Conservation (phyloP, 495 filamentous ascomycete species). For the Cladorrhinum samala region DNA sequence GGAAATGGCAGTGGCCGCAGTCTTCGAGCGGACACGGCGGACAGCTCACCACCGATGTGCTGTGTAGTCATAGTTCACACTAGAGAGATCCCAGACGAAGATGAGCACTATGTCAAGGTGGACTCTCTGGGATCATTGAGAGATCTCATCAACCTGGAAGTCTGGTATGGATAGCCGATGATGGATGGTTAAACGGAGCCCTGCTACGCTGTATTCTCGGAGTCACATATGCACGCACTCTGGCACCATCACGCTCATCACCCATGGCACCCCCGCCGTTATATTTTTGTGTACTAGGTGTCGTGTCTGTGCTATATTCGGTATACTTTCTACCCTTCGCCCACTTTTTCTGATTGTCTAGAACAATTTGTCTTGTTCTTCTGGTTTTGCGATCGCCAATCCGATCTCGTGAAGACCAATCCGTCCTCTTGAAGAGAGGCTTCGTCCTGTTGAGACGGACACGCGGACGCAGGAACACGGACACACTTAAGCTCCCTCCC, state of each 20-base stretch:
- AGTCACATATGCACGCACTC: conserved; percentile 10
- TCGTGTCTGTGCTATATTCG: conserved; percentile 14
- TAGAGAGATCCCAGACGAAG: background rate
- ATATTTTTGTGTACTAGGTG: background rate
- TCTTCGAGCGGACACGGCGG: background rate
- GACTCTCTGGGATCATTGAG: no score
- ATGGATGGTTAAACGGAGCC: background rate
- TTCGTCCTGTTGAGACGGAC: no score
- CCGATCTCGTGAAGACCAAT: no score
- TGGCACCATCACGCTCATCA: conserved; percentile 10
- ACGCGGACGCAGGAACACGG: conserved; percentile 16
- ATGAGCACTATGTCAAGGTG: background rate
- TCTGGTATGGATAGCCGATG: background rate
- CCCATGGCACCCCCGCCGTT: background rate
- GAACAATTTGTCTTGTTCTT: background rate
- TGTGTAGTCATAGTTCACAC: no score
- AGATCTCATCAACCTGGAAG: no score
- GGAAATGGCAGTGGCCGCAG: no score
- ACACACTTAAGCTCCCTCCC: conserved; percentile 9
- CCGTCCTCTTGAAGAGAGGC: no score
- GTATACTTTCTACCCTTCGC: conserved; percentile 3
- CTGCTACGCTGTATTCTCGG: background rate
- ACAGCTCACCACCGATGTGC: background rate
- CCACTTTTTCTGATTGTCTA: conserved; percentile 3
- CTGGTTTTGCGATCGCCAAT: conserved; percentile 11